phyloP scores from a whole-genome alignment of 768 basidiomycete genomes.

The Cystoderma amianthinum region DNA sequence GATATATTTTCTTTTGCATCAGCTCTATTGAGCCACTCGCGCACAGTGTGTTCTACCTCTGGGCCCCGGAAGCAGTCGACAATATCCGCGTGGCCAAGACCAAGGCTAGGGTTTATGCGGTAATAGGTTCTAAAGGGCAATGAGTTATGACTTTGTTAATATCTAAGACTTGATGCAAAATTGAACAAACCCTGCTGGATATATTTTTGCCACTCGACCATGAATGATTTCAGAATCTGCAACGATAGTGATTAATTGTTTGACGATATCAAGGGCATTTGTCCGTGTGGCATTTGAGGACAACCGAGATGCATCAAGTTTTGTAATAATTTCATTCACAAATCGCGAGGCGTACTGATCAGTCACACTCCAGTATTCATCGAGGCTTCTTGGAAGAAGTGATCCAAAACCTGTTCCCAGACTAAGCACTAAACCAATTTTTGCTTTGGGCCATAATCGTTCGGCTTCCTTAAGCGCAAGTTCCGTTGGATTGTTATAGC shows the following conservation, averaged over 20 bases:
- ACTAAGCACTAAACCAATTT: slow-evolving; percentile 8
- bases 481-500: slow-evolving; percentile 15
- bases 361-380: slow-evolving; percentile 8
- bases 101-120: slow-evolving; percentile 12
- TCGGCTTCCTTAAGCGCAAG: slow-evolving; percentile 9
- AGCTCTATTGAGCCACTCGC: slow-evolving; percentile 6
- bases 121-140: too few relatives aligned
- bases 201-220: neutral
- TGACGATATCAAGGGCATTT: slow-evolving; percentile 8
- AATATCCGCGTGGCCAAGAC: slow-evolving; percentile 8
- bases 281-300: slow-evolving; percentile 1
- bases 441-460: slow-evolving; percentile 11
- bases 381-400: slow-evolving; percentile 6
- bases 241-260: slow-evolving; percentile 8
- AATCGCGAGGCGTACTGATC: slow-evolving; percentile 7
- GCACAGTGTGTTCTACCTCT: slow-evolving; percentile 7
- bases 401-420: slow-evolving; percentile 10
- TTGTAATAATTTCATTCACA: slow-evolving; percentile 7
- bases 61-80: slow-evolving; percentile 11
- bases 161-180: too few relatives aligned
- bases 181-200: too few relatives aligned
- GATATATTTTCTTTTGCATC: slow-evolving; percentile 4
- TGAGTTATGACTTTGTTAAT: too few relatives aligned
- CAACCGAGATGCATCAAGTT: neutral
- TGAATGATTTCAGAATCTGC: slow-evolving; percentile 11